phyloP scores from a whole-genome alignment of 345 rosid species.

The Salix suchowensis region DNA sequence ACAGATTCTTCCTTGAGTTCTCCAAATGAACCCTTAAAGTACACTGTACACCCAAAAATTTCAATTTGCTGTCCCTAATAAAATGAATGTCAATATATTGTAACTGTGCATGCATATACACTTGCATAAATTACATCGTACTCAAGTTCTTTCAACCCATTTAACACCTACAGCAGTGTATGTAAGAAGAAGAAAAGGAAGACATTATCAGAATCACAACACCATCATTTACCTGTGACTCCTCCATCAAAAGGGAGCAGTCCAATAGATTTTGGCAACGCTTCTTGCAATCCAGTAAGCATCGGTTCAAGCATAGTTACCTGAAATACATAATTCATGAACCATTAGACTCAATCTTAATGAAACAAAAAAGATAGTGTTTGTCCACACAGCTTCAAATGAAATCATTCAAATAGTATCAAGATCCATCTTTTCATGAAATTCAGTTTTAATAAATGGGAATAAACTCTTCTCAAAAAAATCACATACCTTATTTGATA shows the following conservation, averaged over 20 bases:
- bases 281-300: conserved; percentile 86
- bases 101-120: background rate
- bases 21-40: no score
- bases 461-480: background rate
- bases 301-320: conserved; percentile 76
- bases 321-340: conserved; percentile 35
- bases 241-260: conserved; percentile 95
- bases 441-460: background rate
- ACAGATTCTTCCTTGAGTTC: no score
- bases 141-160: background rate
- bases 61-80: background rate
- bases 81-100: background rate
- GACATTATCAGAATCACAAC: background rate
- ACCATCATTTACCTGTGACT: conserved; percentile 55
- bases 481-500: conserved; percentile 77
- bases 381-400: background rate
- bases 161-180: background rate
- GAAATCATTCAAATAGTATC: background rate
- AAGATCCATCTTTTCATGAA: background rate
- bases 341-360: conserved; percentile 16
- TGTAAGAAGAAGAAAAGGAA: background rate
- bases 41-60: background rate
- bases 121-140: background rate
- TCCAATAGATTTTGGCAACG: conserved; percentile 90
- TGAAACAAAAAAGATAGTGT: background rate